Evolutionary conservation across 2,329 filamentous ascomycete species (phyloP), one percentile per base, ranked within the genome.

Genomic region (Ophiocordyceps camponoti-floridani): DNA sequence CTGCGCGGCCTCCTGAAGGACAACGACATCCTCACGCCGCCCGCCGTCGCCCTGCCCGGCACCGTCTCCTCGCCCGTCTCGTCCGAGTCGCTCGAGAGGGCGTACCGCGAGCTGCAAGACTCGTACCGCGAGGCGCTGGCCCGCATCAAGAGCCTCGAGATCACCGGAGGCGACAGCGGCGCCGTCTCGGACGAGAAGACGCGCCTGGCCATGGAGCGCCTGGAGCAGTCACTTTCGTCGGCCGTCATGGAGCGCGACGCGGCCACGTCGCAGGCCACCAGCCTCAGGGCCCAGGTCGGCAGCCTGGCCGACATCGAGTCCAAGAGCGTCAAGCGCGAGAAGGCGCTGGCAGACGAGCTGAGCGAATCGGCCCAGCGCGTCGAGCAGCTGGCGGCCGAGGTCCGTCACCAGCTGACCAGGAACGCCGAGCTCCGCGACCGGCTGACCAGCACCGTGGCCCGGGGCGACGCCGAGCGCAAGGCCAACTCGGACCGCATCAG

Each of bases 381-480:
- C 48, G 85, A 94, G 54, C 75, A 82, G 48, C 71, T 96, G 18
- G 84, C 85, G 7, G 67, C 69, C 37, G 81, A 93, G 58, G 86
- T 95, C 23, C 79, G 81, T 46, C 70, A 78, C 46, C 89, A 95
- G 61, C 71, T 96, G 40, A 68, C 78, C n/a, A 74, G 75, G 30
- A 96, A 96, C 60, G 70, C 74, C 35, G 70, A 75, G 27, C 70
- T 98, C 43, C 81, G 87, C 46, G 68, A 75, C 46, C 82, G 89
- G 40, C 77, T 98, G 2, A 69, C 80, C 7, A 75, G 84, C 18
- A 86, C 88, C 1, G 84, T 96, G 35, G 69, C 77, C 44, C 83
- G 86, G 50, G 88, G 89, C 46, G 89, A 96, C 54, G 71, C 73
- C 30, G 85, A 91, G 53, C 88, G 94, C 58, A 79, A 80, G 55